phyloP scores from a whole-genome alignment of 495 filamentous ascomycete species.

The Hypoxylon lienhwacheense region DNA sequence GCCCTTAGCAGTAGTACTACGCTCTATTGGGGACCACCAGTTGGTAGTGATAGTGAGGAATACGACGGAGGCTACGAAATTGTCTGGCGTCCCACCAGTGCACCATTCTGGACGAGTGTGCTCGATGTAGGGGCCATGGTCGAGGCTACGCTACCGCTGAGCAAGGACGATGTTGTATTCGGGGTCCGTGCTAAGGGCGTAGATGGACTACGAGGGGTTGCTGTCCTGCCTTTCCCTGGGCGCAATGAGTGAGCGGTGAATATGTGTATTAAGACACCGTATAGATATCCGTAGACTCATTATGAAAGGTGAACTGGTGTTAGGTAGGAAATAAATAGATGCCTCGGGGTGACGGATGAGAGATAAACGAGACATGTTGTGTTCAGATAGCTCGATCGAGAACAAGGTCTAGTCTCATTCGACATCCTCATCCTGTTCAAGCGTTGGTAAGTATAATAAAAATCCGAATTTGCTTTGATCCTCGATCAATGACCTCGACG shows the following conservation, averaged over 20 bases:
- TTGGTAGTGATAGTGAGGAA: no score
- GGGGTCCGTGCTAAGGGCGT: constrained; percentile 51
- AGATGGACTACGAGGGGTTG: constrained; percentile 44
- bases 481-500: no score
- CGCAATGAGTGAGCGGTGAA: constrained; percentile 1
- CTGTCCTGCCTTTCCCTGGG: constrained; percentile 36
- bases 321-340: no score
- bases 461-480: no score
- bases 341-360: no score
- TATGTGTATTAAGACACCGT: not conserved
- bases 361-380: no score
- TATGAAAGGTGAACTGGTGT: no score
- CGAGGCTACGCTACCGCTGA: constrained; percentile 45
- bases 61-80: constrained; percentile 49
- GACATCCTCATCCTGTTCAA: no score
- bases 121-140: constrained; percentile 44
- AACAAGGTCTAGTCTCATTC: no score
- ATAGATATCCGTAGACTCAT: not conserved
- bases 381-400: no score
- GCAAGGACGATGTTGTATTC: constrained; percentile 58
- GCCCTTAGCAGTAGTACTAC: constrained; percentile 48
- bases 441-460: no score
- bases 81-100: constrained; percentile 52
- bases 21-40: constrained; percentile 46
- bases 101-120: constrained; percentile 50